Conservation (phyloP, 2,329 filamentous ascomycete species). For the Neopestalotiopsis clavispora region DNA sequence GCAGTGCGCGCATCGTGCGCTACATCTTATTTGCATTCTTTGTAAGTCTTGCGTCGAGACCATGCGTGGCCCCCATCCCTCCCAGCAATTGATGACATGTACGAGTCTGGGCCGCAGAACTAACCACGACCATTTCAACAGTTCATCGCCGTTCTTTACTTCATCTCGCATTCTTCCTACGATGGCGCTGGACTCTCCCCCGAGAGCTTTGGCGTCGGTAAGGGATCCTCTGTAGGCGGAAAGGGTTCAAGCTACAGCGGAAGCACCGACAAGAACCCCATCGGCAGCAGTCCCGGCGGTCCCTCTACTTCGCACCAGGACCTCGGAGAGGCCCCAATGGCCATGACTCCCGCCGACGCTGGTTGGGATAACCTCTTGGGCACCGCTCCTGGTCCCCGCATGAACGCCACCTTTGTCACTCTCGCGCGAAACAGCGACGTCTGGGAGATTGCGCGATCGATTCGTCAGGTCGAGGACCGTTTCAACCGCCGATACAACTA, state of each 20-base stretch:
- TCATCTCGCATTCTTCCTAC: constrained; percentile 68
- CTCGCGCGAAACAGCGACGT: constrained; percentile 91
- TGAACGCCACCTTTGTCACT: constrained; percentile 98
- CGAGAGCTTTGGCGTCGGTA: constrained; percentile 31
- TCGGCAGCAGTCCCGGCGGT: constrained; percentile 25
- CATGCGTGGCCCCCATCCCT: too few relatives aligned
- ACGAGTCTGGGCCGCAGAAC: not conserved
- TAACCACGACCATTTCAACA: constrained; percentile 31
- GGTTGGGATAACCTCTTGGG: constrained; percentile 57
- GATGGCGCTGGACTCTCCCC: constrained; percentile 52
- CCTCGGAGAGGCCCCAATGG: constrained; percentile 51
- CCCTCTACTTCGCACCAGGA: constrained; percentile 39
- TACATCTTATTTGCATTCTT: constrained; percentile 83
- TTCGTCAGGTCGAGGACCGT: constrained; percentile 94
- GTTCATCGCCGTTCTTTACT: constrained; percentile 78
- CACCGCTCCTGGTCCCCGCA: constrained; percentile 70
- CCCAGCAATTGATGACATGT: too few relatives aligned
- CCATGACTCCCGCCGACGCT: constrained; percentile 55
- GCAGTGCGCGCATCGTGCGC: constrained; percentile 75
- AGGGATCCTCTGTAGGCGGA: constrained; percentile 20
- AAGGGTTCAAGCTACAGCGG: constrained; percentile 39
- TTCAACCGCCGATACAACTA: constrained; percentile 98
- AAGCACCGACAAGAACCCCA: constrained; percentile 21
- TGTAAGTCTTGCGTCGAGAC: constrained; percentile 56
- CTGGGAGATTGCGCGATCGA: constrained; percentile 96